These are phyloP conservation scores for Penicillium fuscoglaucum DNA, from an alignment of 2,329 filamentous ascomycete genomes.

Conservation along the genomic window DNA sequence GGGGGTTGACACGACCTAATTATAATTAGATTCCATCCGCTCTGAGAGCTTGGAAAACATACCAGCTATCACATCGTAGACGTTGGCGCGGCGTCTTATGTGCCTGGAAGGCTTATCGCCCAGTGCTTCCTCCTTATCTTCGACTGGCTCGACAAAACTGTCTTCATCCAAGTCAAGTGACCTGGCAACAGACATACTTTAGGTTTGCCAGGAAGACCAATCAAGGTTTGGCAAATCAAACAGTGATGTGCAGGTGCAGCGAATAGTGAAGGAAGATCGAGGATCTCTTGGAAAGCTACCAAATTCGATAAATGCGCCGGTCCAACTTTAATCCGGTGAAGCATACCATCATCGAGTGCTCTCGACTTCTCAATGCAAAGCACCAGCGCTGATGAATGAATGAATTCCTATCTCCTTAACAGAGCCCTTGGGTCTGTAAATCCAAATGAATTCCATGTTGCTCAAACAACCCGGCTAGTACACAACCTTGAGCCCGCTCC, in stretches of 20 bases:
- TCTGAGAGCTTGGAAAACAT: conserved; percentile 3
- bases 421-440: conserved; percentile 69
- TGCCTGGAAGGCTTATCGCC: conserved; percentile 16
- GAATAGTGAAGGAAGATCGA: neutral
- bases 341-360: conserved; percentile 27
- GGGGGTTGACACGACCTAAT: conserved; percentile 49
- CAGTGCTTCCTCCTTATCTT: conserved; percentile 6
- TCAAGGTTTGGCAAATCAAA: conserved; percentile 7
- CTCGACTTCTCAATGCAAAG: neutral
- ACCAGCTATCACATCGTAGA: conserved; percentile 63
- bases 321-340: conserved; percentile 26
- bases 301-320: conserved; percentile 21
- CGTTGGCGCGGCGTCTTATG: conserved; percentile 43
- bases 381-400: conserved; percentile 53
- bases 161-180: neutral
- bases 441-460: conserved; percentile 64
- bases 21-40: conserved; percentile 11
- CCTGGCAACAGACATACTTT: conserved; percentile 2
- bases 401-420: conserved; percentile 75
- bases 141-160: neutral
- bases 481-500: conserved; percentile 68
- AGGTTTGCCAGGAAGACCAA: conserved; percentile 1
- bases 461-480: conserved; percentile 65
- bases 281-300: neutral
- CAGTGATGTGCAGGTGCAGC: neutral